Conservation (phyloP, 177 flowering plant genomes). For the Telopea speciosissima region DNA sequence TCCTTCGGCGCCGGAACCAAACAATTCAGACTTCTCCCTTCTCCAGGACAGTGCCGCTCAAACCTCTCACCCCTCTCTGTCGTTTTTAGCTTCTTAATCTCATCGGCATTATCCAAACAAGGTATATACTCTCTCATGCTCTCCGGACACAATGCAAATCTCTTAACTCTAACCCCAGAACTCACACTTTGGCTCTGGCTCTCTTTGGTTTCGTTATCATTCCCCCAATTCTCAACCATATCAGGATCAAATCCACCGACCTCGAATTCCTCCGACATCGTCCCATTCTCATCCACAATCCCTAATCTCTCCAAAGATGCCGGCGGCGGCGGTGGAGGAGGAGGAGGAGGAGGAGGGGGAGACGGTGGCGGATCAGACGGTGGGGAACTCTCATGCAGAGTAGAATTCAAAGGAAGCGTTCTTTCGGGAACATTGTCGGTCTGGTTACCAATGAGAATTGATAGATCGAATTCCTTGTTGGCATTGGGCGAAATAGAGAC, state of each 20-base stretch:
- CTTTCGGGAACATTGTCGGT: conserved; percentile 4
- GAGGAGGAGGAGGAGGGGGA: conserved; percentile 18
- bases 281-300: conserved; percentile 68
- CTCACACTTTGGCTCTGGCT: conserved; percentile 27
- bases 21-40: conserved; percentile 38
- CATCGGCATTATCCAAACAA: conserved; percentile 24
- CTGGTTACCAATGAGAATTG: conserved; percentile 21
- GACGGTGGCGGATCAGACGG: conserved; percentile 13
- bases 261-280: conserved; percentile 72
- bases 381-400: background rate
- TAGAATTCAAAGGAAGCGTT: conserved; percentile 7
- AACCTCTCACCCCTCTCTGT: conserved; percentile 18
- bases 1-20: conserved; percentile 53
- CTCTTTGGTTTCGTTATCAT: conserved; percentile 25
- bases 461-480: conserved; percentile 23
- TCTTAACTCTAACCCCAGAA: conserved; percentile 28
- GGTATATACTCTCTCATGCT: conserved; percentile 45
- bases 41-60: conserved; percentile 53
- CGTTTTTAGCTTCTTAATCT: conserved; percentile 39
- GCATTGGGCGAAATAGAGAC: conserved; percentile 51
- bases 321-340: conserved; percentile 36
- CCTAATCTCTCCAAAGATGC: conserved; percentile 44
- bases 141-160: conserved; percentile 33
- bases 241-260: conserved; percentile 67
- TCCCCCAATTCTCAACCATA: conserved; percentile 37